phyloP scores from a whole-genome alignment of 2,329 filamentous ascomycete species.

The Cladosporium sp. region DNA sequence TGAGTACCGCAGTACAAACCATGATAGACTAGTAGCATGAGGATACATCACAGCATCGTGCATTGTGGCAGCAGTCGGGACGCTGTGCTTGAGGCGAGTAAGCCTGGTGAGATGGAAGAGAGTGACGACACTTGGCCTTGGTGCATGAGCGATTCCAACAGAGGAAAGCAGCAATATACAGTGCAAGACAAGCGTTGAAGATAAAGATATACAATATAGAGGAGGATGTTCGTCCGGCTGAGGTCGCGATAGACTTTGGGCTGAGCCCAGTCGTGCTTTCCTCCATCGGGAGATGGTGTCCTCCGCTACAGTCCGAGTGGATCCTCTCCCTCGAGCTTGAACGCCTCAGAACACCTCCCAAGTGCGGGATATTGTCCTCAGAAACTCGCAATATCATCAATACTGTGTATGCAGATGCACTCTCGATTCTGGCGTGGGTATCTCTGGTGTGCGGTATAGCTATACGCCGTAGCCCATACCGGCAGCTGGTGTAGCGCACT shows the following conservation, averaged over 20 bases:
- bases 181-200: neutral
- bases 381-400: neutral
- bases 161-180: neutral
- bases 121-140: neutral
- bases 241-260: slow-evolving; percentile 14
- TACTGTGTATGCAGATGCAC: neutral
- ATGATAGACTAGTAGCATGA: neutral
- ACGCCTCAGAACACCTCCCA: neutral
- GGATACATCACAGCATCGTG: neutral
- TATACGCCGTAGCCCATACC: neutral
- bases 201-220: neutral
- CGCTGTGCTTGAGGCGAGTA: neutral
- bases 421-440: neutral
- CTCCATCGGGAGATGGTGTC: slow-evolving; percentile 1
- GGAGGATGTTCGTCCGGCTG: neutral
- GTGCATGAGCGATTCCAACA: neutral
- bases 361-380: neutral
- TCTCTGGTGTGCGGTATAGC: neutral
- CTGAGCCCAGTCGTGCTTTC: neutral
- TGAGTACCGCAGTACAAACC: neutral
- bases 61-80: neutral
- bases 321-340: neutral
- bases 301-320: neutral
- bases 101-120: neutral
- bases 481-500: neutral